phyloP scores from a whole-genome alignment of 2,329 filamentous ascomycete genomes.

The Setomelanomma holmii region DNA sequence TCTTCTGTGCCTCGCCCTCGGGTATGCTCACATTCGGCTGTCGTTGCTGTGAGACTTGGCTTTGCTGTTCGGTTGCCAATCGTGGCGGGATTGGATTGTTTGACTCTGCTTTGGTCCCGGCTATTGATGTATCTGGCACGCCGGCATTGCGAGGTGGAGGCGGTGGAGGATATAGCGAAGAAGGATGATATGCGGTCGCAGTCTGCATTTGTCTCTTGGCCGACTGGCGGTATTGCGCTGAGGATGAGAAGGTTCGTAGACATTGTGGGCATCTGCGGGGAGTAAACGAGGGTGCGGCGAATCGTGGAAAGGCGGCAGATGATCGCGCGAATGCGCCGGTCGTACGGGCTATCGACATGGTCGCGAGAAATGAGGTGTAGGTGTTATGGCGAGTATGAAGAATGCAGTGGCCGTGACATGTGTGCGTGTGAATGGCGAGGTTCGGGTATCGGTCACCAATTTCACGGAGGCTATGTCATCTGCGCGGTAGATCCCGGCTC shows the following conservation, averaged over 20 bases:
- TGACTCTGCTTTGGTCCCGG: conserved; percentile 57
- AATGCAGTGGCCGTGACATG: conserved; percentile 7
- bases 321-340: conserved; percentile 33
- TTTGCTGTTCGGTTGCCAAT: conserved; percentile 32
- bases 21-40: conserved; percentile 57
- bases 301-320: conserved; percentile 28
- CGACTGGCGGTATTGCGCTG: conserved; percentile 42
- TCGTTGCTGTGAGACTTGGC: conserved; percentile 23
- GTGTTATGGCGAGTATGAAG: not conserved
- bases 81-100: conserved; percentile 58
- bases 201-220: conserved; percentile 63
- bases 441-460: conserved; percentile 24
- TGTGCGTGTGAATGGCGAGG: conserved; percentile 14
- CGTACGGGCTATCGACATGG: conserved; percentile 43
- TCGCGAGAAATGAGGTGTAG: conserved; percentile 11
- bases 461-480: conserved; percentile 37
- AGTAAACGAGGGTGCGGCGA: conserved; percentile 33
- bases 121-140: conserved; percentile 68
- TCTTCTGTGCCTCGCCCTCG: conserved; percentile 72
- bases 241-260: conserved; percentile 55
- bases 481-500: conserved; percentile 25
- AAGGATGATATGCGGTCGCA: conserved; percentile 68
- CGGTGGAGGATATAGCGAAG: conserved; percentile 63
- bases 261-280: conserved; percentile 52
- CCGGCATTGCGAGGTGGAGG: conserved; percentile 66